These are phyloP conservation scores for Scedosporium boydii DNA, from an alignment of 2,329 filamentous ascomycete genomes.

Conservation along the genomic window DNA sequence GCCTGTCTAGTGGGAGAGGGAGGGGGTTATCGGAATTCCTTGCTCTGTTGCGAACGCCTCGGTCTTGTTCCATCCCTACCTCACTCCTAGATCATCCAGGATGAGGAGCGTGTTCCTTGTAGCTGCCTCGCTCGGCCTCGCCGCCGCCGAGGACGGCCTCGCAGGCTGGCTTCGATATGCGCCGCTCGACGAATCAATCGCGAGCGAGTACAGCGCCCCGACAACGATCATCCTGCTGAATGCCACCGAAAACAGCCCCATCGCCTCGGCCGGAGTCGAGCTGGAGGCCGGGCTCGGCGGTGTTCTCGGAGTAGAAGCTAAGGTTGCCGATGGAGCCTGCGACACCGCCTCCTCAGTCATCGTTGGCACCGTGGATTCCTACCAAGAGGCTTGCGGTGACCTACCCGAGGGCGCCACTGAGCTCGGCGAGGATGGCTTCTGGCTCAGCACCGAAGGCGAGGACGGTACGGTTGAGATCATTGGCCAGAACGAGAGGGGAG, in stretches of 20 bases:
- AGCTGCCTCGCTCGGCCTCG: conserved; percentile 22
- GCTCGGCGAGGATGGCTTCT: conserved; percentile 52
- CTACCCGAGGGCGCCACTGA: conserved; percentile 21
- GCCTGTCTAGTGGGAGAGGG: too few relatives aligned
- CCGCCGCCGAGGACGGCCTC: conserved; percentile 48
- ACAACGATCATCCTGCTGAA: conserved; percentile 44
- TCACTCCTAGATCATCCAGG: background rate
- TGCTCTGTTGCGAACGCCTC: background rate
- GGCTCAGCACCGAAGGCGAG: conserved; percentile 36
- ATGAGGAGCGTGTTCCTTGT: conserved; percentile 20
- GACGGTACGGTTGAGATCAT: conserved; percentile 40
- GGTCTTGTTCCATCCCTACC: background rate
- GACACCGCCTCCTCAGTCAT: conserved; percentile 9
- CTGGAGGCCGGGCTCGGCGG: conserved; percentile 45
- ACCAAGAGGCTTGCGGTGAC: conserved; percentile 20
- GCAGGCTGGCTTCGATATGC: conserved; percentile 58
- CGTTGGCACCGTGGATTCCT: conserved; percentile 15
- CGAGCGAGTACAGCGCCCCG: conserved; percentile 31
- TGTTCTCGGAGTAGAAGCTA: conserved; percentile 41
- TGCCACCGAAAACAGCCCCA: conserved; percentile 40
- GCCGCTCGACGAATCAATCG: conserved; percentile 26
- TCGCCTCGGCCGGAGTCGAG: conserved; percentile 50
- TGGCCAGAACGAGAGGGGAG: conserved; percentile 56
- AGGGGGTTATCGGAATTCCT: background rate
- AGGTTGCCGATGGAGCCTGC: conserved; percentile 13